Conservation (phyloP, 805 yeast species). For the Maudiozyma bulderi region DNA sequence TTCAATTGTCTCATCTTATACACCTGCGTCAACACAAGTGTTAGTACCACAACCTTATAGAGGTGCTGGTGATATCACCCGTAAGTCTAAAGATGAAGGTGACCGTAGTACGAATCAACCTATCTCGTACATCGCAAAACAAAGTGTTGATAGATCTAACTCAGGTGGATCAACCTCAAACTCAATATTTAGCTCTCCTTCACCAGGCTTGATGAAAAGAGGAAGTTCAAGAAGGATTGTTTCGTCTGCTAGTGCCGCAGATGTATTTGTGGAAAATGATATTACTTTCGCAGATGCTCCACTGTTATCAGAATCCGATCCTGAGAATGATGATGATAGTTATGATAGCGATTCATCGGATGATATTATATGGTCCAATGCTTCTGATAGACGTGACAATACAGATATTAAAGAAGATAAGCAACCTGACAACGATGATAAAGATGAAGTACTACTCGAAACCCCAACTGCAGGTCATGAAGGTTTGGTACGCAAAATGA, state of each 20-base stretch:
- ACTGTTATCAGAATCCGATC: constrained; percentile 41
- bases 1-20: constrained; percentile 29
- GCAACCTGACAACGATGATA: not conserved
- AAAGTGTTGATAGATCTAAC: constrained; percentile 16
- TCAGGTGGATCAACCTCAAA: constrained; percentile 7
- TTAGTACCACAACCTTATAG: constrained; percentile 36
- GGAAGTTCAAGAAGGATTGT: constrained; percentile 27
- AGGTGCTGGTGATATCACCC: constrained; percentile 18
- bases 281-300: constrained; percentile 75
- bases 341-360: constrained; percentile 21
- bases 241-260: constrained; percentile 32
- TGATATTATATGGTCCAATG: constrained; percentile 18
- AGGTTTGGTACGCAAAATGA: constrained; percentile 36
- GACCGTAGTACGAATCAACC: constrained; percentile 6
- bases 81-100: constrained; percentile 9
- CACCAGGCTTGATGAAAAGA: constrained; percentile 19
- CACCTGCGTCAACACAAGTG: constrained; percentile 36
- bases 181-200: constrained; percentile 17
- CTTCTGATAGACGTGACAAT: not conserved
- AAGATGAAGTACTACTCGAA: not conserved
- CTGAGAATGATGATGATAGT: constrained; percentile 10
- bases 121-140: constrained; percentile 9
- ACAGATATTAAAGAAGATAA: not conserved
- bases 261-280: constrained; percentile 59
- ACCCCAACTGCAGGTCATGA: constrained; percentile 3